A percentile compares a stretch with the other conserved stretches of the same genome.
Evolutionary conservation across 2,329 filamentous ascomycete genomes (phyloP).

Genomic region (Arthroderma sp.): DNA sequence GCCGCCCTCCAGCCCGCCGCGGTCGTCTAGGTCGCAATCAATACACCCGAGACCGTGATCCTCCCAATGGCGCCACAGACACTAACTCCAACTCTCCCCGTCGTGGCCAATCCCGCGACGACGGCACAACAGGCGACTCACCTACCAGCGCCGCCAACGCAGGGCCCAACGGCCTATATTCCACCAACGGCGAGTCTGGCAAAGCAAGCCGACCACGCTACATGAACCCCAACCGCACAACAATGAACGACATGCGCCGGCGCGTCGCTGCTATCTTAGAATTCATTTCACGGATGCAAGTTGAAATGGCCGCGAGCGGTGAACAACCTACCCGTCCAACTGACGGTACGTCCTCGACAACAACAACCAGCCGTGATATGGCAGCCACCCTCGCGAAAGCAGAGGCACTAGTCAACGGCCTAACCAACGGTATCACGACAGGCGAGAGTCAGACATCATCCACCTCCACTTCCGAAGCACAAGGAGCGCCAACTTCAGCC

Average conservation of each 20-base stretch:
- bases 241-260: conserved; percentile 77
- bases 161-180: conserved; percentile 34
- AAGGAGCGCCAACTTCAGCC: not conserved
- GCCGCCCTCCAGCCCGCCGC: conserved; percentile 54
- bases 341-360: conserved; percentile 15
- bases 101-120: conserved; percentile 30
- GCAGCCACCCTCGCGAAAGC: conserved; percentile 1
- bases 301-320: conserved; percentile 61
- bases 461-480: not conserved
- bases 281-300: conserved; percentile 78
- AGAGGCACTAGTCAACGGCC: conserved; percentile 10
- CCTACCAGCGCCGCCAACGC: conserved; percentile 20
- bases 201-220: conserved; percentile 50
- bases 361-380: not conserved
- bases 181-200: conserved; percentile 46
- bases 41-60: conserved; percentile 64
- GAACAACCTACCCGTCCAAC: conserved; percentile 32
- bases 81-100: conserved; percentile 28
- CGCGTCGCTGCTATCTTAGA: conserved; percentile 74
- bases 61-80: conserved; percentile 40
- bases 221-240: conserved; percentile 49
- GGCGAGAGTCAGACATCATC: not conserved
- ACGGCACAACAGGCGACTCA: conserved; percentile 25
- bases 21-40: conserved; percentile 62
- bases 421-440: not conserved